Conservation (phyloP, 2,329 filamentous ascomycete genomes). For the Trichoderma atrobrunneum region DNA sequence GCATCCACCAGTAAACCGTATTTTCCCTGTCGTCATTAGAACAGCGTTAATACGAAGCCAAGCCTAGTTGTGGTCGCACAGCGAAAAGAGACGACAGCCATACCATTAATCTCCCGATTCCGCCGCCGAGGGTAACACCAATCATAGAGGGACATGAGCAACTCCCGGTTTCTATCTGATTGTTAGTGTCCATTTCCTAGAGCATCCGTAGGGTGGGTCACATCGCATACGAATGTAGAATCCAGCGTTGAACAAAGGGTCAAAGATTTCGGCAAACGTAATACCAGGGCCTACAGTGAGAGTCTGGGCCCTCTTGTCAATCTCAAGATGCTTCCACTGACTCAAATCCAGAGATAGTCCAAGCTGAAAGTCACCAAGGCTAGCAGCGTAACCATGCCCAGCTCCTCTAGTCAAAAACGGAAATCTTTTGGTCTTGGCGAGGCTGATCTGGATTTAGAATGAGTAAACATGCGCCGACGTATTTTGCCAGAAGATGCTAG, state of each 20-base stretch:
- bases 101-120: constrained; percentile 10
- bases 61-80: background rate
- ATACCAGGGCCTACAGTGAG: constrained; percentile 8
- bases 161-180: background rate
- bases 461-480: no score
- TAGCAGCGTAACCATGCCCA: constrained; percentile 6
- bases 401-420: background rate
- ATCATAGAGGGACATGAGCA: constrained; percentile 10
- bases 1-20: background rate
- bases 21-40: background rate
- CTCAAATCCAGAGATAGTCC: constrained; percentile 4
- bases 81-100: background rate
- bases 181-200: background rate
- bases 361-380: background rate
- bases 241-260: background rate
- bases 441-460: background rate
- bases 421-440: background rate
- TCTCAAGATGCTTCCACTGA: background rate
- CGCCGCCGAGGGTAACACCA: constrained; percentile 2
- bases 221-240: background rate
- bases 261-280: constrained; percentile 6
- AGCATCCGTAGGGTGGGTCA: no score
- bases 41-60: background rate
- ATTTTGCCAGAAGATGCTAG: background rate
- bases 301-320: background rate